Conservation (phyloP, 257 asterid species). For the Solanum chaucha region DNA sequence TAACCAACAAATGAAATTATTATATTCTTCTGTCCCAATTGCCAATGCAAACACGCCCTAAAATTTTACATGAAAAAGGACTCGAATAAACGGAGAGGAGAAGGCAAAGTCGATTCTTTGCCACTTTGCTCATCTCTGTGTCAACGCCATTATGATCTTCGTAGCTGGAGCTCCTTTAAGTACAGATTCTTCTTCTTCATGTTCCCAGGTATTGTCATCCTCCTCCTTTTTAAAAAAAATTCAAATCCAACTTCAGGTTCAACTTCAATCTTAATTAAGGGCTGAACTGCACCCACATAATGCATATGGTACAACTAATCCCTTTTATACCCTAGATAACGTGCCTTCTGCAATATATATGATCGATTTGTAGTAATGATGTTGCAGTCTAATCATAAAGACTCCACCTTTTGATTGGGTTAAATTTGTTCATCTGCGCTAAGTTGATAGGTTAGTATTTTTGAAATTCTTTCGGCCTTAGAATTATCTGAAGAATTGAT, state of each 20-base stretch:
- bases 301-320: not conserved
- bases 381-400: not conserved
- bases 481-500: not conserved
- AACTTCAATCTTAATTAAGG: not conserved
- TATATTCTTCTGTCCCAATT: not conserved
- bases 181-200: slow-evolving; percentile 13
- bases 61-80: not conserved
- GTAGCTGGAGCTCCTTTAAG: slow-evolving; percentile 47
- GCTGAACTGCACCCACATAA: not conserved
- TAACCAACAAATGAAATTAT: not conserved
- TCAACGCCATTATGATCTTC: slow-evolving; percentile 40
- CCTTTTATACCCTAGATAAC: not conserved
- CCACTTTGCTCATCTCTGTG: not conserved
- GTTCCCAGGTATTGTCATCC: slow-evolving; percentile 33
- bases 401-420: not conserved
- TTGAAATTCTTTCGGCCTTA: not conserved
- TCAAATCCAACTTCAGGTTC: not conserved
- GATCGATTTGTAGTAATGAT: not conserved
- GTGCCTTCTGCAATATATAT: not conserved
- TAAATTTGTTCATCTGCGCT: not conserved
- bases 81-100: not conserved
- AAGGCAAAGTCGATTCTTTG: not conserved
- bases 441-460: not conserved
- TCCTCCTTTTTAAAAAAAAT: not conserved
- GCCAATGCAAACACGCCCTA: not conserved